phyloP scores from a whole-genome alignment of 257 asterid genomes.

The Striga asiatica region DNA sequence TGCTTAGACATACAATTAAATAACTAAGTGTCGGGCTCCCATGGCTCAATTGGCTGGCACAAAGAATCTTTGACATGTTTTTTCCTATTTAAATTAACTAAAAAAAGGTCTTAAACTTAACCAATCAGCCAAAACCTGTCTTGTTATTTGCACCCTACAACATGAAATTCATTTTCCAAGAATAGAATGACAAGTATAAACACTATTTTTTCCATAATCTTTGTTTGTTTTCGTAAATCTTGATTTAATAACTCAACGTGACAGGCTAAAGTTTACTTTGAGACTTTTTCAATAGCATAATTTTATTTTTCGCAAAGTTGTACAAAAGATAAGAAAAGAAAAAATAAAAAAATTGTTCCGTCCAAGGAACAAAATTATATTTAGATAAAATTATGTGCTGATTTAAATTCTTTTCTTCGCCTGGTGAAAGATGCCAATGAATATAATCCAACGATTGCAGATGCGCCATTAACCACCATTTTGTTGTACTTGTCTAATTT shows the following conservation, averaged over 20 bases:
- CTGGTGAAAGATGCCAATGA: conserved; percentile 25
- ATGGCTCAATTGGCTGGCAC: conserved; percentile 22
- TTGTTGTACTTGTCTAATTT: background rate
- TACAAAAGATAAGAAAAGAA: background rate
- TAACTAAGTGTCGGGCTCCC: background rate
- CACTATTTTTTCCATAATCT: too few species aligned
- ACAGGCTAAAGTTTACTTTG: conserved; percentile 7
- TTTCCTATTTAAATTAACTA: conserved; percentile 10
- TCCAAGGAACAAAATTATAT: conserved; percentile 15
- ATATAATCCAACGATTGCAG: conserved; percentile 25
- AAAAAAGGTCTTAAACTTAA: conserved; percentile 6
- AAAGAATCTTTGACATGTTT: conserved; percentile 28
- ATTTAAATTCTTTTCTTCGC: conserved; percentile 31
- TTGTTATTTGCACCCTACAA: conserved; percentile 21
- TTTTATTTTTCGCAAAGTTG: background rate
- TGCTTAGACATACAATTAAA: conserved; percentile 9
- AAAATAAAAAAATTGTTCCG: conserved; percentile 9
- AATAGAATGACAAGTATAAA: background rate
- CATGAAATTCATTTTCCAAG: conserved; percentile 24
- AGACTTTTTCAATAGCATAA: background rate
- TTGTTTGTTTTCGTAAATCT: too few species aligned
- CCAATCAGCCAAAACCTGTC: conserved; percentile 17
- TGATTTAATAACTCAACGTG: conserved; percentile 5
- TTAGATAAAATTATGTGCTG: conserved; percentile 10
- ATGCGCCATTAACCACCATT: conserved; percentile 21